phyloP scores from a whole-genome alignment of 2,329 filamentous ascomycete genomes.

The Paecilomyces fulvus region DNA sequence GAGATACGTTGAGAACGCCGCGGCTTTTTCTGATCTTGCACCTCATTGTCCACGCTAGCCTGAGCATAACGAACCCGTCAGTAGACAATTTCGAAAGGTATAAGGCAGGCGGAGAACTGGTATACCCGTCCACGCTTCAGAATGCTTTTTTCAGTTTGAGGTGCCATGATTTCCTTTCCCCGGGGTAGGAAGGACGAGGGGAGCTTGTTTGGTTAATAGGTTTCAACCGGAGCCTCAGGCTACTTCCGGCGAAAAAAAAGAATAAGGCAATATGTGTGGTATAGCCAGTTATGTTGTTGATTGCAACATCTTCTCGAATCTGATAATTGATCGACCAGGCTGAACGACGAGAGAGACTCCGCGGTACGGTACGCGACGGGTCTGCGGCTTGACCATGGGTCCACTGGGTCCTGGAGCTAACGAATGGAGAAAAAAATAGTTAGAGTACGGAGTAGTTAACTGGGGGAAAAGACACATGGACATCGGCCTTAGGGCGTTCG shows the following conservation, averaged over 20 bases:
- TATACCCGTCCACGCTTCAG: constrained; percentile 73
- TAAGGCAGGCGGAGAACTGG: constrained; percentile 17
- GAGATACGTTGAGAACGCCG: constrained; percentile 68
- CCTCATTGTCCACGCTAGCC: constrained; percentile 57
- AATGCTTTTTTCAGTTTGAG: constrained; percentile 64
- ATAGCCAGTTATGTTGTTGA: background rate
- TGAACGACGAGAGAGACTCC: background rate
- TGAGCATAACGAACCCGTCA: constrained; percentile 33
- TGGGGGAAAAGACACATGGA: background rate
- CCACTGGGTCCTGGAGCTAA: background rate
- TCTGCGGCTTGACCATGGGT: background rate
- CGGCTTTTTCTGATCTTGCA: constrained; percentile 67
- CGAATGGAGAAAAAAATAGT: background rate
- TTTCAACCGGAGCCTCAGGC: background rate
- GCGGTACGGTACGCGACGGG: background rate
- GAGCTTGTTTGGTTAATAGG: background rate
- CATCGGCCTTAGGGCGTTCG: background rate
- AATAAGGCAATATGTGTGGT: background rate
- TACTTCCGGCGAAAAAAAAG: background rate
- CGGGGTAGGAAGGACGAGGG: background rate
- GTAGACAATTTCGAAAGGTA: constrained; percentile 10
- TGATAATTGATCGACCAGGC: background rate
- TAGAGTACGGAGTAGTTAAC: background rate
- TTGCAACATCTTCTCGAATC: background rate
- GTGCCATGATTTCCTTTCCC: constrained; percentile 26